A percentile compares a stretch with the other conserved stretches of the same genome.
Evolutionary conservation across 2,329 filamentous ascomycete species (phyloP).

Genomic region (Phialocephala sp.): DNA sequence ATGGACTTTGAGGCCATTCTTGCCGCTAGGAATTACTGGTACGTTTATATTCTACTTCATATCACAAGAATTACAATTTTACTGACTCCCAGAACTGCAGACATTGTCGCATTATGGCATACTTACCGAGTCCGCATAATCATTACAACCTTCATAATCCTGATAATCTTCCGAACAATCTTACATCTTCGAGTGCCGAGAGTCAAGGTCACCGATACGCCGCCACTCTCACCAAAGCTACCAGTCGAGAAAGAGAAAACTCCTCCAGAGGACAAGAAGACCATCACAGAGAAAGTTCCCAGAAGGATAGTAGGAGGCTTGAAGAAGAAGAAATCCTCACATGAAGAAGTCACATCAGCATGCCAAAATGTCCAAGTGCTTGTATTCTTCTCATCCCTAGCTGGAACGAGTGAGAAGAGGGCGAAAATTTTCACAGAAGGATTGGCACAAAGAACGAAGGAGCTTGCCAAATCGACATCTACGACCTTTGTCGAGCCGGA

Average conservation of each 20-base stretch:
- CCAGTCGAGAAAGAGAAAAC: constrained; percentile 35
- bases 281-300: constrained; percentile 42
- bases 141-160: constrained; percentile 45
- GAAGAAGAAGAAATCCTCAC: constrained; percentile 37
- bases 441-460: constrained; percentile 52
- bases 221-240: constrained; percentile 34
- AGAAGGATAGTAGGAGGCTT: constrained; percentile 45
- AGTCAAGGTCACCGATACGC: constrained; percentile 41
- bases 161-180: constrained; percentile 44
- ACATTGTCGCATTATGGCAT: constrained; percentile 50
- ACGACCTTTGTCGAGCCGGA: constrained; percentile 61
- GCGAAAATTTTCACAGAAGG: constrained; percentile 66
- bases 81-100: constrained; percentile 22
- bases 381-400: constrained; percentile 90
- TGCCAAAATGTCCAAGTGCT: constrained; percentile 68
- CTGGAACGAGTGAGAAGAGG: constrained; percentile 78
- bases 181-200: constrained; percentile 42
- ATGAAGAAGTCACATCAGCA: constrained; percentile 39
- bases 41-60: constrained; percentile 1
- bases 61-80: neutral
- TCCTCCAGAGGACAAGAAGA: constrained; percentile 32
- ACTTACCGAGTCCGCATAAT: constrained; percentile 52
- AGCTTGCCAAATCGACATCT: constrained; percentile 36
- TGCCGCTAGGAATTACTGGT: constrained; percentile 32
- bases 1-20: constrained; percentile 27